Conservation (phyloP, 108 stramenopile genomes). For the Nitzschia inconspicua region DNA sequence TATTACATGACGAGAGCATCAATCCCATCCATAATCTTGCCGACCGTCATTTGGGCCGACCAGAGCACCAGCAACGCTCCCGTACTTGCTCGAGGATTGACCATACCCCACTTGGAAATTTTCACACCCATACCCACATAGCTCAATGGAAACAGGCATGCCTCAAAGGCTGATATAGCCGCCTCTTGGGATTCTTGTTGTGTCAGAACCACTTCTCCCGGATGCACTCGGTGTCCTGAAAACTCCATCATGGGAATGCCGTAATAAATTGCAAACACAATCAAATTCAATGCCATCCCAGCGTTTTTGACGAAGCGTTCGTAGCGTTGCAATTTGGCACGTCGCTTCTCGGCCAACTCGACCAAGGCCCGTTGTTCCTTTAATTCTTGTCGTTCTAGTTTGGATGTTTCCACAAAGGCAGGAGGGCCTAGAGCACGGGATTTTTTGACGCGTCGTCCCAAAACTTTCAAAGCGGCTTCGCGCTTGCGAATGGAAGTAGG, state of each 20-base stretch:
- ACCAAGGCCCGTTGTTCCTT: slow-evolving; percentile 59
- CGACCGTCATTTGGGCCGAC: slow-evolving; percentile 58
- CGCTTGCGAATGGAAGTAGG: slow-evolving; percentile 38
- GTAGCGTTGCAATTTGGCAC: slow-evolving; percentile 21
- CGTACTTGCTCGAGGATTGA: slow-evolving; percentile 31
- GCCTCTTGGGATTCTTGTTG: slow-evolving; percentile 30
- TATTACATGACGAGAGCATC: slow-evolving; percentile 23
- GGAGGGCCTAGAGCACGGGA: slow-evolving; percentile 60
- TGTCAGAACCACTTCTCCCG: slow-evolving; percentile 6
- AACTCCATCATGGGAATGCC: slow-evolving; percentile 68
- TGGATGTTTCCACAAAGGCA: slow-evolving; percentile 81
- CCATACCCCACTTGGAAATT: slow-evolving; percentile 58
- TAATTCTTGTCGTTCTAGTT: slow-evolving; percentile 72
- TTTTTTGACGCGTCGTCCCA: slow-evolving; percentile 50
- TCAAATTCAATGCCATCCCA: slow-evolving; percentile 25
- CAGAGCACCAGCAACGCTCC: slow-evolving; percentile 77
- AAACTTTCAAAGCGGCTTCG: slow-evolving; percentile 36
- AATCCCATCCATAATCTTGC: slow-evolving; percentile 57
- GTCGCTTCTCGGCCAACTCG: slow-evolving; percentile 30
- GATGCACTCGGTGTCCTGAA: slow-evolving; percentile 38
- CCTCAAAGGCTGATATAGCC: slow-evolving; percentile 44
- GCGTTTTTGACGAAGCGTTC: slow-evolving; percentile 35
- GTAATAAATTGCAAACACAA: slow-evolving; percentile 58
- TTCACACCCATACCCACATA: slow-evolving; percentile 62
- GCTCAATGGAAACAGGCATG: slow-evolving; percentile 66